Evolutionary conservation across 164 flowering plant genomes (phyloP).

Genomic region (Houttuynia cordata): DNA sequence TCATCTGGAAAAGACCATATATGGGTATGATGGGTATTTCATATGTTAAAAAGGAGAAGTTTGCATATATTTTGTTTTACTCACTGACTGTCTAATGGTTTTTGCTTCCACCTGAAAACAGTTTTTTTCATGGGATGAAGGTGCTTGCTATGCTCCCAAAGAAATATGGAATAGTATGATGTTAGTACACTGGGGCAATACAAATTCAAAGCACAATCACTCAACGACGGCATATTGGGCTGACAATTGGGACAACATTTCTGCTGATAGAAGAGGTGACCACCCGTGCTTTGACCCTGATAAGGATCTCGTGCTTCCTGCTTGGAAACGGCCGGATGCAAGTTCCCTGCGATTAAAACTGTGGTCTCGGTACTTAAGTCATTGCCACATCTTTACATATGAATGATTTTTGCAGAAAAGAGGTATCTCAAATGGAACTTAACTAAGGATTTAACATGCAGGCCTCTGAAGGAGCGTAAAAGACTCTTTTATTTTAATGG

Average conservation of each 20-base stretch:
- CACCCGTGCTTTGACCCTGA: conserved; percentile 90
- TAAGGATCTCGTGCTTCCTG: conserved; percentile 96
- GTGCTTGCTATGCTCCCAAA: conserved; percentile 99
- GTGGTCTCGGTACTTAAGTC: conserved; percentile 54
- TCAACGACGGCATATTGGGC: conserved; percentile 95
- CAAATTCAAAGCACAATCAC: conserved; percentile 85
- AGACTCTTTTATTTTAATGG: conserved; percentile 92
- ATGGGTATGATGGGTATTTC: conserved; percentile 55
- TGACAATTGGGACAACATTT: conserved; percentile 82
- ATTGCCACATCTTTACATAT: background rate
- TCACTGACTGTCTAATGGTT: conserved; percentile 12
- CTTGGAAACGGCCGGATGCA: conserved; percentile 81
- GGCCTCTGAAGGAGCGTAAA: conserved; percentile 57
- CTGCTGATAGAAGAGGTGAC: conserved; percentile 62
- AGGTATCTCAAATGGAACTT: too few relatives aligned
- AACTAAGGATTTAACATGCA: conserved; percentile 15
- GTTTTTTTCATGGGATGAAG: conserved; percentile 99
- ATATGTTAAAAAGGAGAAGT: background rate
- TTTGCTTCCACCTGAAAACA: conserved; percentile 36
- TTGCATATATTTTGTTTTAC: background rate
- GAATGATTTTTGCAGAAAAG: background rate
- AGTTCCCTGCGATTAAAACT: conserved; percentile 33
- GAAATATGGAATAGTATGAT: conserved; percentile 99
- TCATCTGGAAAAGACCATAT: conserved; percentile 93
- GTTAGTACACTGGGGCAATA: conserved; percentile 99